phyloP scores from a whole-genome alignment of 2,329 filamentous ascomycete species.

The Aureobasidium uvarum region DNA sequence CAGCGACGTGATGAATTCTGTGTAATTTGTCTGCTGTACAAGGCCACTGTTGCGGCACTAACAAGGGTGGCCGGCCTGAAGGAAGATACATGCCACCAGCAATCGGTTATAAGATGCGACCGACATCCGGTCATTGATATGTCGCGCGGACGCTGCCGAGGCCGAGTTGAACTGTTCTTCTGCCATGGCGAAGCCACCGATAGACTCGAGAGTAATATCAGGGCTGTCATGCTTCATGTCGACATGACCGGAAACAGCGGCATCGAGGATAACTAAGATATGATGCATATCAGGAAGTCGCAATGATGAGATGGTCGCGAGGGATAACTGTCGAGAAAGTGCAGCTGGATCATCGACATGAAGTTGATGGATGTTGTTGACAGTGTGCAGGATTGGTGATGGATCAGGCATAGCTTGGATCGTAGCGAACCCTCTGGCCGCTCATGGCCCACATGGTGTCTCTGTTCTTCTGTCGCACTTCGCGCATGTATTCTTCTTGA shows the following conservation, averaged over 20 bases:
- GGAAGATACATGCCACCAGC: neutral
- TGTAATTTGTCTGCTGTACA: neutral
- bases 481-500: slow-evolving; percentile 29
- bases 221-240: neutral
- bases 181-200: neutral
- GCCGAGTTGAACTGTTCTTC: too few species aligned
- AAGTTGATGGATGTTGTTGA: neutral
- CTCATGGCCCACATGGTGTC: slow-evolving; percentile 24
- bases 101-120: neutral
- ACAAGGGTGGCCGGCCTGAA: neutral
- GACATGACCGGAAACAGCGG: neutral
- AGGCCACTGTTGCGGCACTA: neutral
- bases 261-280: neutral
- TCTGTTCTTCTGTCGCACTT: slow-evolving; percentile 27
- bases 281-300: neutral
- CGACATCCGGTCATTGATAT: slow-evolving; percentile 1
- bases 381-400: neutral
- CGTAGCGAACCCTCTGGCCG: slow-evolving; percentile 10
- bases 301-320: neutral
- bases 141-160: neutral
- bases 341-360: neutral
- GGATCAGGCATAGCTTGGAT: slow-evolving; percentile 15
- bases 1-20: neutral
- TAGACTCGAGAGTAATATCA: neutral
- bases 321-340: neutral